Evolutionary conservation across 2,329 filamentous ascomycete species (phyloP).

Genomic region (Phaeosphaeriaceae sp.): DNA sequence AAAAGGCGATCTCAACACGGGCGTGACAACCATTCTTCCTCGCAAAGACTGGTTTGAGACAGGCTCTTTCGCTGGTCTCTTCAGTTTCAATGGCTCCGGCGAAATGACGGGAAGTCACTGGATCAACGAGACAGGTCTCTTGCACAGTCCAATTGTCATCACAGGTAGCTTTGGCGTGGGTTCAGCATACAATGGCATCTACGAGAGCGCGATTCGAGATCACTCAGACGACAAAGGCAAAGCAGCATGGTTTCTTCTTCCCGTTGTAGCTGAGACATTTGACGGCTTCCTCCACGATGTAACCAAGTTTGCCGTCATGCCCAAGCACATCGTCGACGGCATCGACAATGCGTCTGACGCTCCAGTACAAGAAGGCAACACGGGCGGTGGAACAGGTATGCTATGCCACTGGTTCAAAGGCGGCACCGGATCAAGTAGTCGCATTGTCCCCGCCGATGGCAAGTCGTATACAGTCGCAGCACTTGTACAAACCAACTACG

Average conservation of each 20-base stretch:
- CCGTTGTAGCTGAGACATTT: constrained; percentile 69
- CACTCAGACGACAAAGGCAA: constrained; percentile 54
- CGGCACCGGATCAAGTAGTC: constrained; percentile 69
- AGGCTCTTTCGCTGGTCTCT: constrained; percentile 55
- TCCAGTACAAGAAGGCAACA: constrained; percentile 67
- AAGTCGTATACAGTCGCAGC: constrained; percentile 67
- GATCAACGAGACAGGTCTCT: constrained; percentile 68
- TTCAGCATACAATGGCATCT: constrained; percentile 66
- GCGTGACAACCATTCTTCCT: constrained; percentile 55
- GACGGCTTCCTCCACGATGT: constrained; percentile 70
- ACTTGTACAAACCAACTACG: constrained; percentile 73
- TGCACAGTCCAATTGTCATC: constrained; percentile 67
- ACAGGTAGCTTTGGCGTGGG: constrained; percentile 68
- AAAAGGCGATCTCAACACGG: constrained; percentile 49
- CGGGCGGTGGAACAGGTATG: constrained; percentile 74
- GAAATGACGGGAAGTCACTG: constrained; percentile 69
- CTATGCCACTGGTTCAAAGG: constrained; percentile 72
- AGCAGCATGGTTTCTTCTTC: constrained; percentile 63
- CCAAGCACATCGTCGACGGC: constrained; percentile 62
- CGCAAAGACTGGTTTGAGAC: constrained; percentile 52
- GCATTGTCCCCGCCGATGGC: constrained; percentile 54
- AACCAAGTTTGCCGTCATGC: constrained; percentile 62
- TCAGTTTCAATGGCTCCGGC: constrained; percentile 70
- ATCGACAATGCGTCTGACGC: constrained; percentile 61
- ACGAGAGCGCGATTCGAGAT: constrained; percentile 62